Evolutionary conservation across 2,329 filamentous ascomycete genomes (phyloP).

Genomic region (Talaromyces sp.): DNA sequence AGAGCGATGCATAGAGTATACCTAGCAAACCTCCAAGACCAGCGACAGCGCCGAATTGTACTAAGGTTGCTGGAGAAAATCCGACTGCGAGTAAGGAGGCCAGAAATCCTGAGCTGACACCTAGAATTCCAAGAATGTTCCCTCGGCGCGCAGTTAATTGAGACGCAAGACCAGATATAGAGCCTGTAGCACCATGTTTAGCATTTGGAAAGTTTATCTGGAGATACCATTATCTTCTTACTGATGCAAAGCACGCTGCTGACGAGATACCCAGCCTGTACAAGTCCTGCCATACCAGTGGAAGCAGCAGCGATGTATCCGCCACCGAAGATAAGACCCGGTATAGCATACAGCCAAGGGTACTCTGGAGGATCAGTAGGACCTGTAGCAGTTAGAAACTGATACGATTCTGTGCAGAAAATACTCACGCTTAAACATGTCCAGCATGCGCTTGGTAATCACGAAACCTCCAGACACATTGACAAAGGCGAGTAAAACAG

Average conservation of each 20-base stretch:
- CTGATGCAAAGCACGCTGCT: slow-evolving; percentile 82
- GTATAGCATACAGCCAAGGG: slow-evolving; percentile 79
- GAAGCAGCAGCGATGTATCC: slow-evolving; percentile 76
- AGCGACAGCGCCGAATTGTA: slow-evolving; percentile 76
- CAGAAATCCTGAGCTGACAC: slow-evolving; percentile 77
- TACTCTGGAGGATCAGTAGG: slow-evolving; percentile 86
- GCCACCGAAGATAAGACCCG: slow-evolving; percentile 72
- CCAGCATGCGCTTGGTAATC: slow-evolving; percentile 88
- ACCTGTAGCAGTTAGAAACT: slow-evolving; percentile 37
- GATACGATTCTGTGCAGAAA: background rate
- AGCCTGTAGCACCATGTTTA: slow-evolving; percentile 39
- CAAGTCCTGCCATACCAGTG: slow-evolving; percentile 77
- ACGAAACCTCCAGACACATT: slow-evolving; percentile 88
- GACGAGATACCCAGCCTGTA: slow-evolving; percentile 82
- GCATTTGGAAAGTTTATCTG: background rate
- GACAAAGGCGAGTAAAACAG: slow-evolving; percentile 80
- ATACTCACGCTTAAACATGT: slow-evolving; percentile 75
- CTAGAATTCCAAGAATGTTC: slow-evolving; percentile 81
- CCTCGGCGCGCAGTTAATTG: slow-evolving; percentile 80
- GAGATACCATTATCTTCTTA: slow-evolving; percentile 18
- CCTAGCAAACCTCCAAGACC: slow-evolving; percentile 65
- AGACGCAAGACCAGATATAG: slow-evolving; percentile 75
- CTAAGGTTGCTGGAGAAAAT: slow-evolving; percentile 72
- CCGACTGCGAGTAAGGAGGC: slow-evolving; percentile 79
- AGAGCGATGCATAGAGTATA: slow-evolving; percentile 21